Base-by-base conservation (phyloP, 768 basidiomycete species). In the Tulasnella sp. region DNA sequence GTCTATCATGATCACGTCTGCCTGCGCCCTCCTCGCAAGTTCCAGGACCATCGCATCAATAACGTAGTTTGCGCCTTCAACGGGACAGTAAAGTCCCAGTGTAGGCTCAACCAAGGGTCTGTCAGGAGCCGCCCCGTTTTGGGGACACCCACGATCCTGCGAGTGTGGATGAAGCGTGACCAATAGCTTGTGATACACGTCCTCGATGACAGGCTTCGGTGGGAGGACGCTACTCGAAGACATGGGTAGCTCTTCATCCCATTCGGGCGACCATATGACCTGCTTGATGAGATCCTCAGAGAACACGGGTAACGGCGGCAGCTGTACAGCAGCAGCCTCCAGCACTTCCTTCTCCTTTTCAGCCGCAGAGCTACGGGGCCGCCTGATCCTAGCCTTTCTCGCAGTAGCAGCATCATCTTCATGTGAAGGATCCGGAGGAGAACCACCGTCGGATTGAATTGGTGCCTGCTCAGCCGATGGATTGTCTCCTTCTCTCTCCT, bases 1-100 rank as follows among this genome's bases (percentile, higher is more conserved):
- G 72, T 97, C 92, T 51, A 97, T 68, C 12, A 92, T 80, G 8
- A 93, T 75, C 10, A 96, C 83, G 63, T 96, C 93, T 19, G 90
- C 80, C 25, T 78, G 80, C 2, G 83, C 81, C 54, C 78, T 77
- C 49, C 78, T 76, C 4, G 88, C 90, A 63, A 93, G 71, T 68
- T 89, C 86, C 41, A 78, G 75, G 10, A 94, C 82, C 2, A 90
- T 87, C 19, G 81, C 80, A 66, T 87, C 85, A 21, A 92, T 76
- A 22, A 92, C 77, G 68, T 86, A 83, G 62, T 90, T 84, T 4
- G 88, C 90, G 31, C 92, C 92, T 69, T 87, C 84, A 60, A 90
- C 84, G 4, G 92, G 93, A 63, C 87, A 90, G 69, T 88, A 91
- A 3, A 93, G 70, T 0, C 82, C 87, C n/a, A 93, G 73, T 0